Conservation (phyloP, 2,329 filamentous ascomycete species). For the Calonectria hawksworthii region DNA sequence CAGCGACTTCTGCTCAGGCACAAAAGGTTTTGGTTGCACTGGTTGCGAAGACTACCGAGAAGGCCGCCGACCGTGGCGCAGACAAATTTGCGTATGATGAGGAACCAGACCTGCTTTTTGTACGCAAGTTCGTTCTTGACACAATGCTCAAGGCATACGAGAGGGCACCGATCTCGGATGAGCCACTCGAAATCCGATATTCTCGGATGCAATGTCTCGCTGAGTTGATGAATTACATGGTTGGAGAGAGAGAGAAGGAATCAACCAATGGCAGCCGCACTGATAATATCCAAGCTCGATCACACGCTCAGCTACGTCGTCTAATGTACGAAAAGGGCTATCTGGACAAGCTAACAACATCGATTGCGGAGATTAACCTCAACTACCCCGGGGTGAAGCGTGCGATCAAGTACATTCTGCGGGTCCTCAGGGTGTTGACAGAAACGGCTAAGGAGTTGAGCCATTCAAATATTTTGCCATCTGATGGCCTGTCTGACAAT, state of each 20-base stretch:
- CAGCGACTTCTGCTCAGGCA: constrained; percentile 87
- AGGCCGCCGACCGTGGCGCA: constrained; percentile 68
- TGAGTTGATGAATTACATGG: constrained; percentile 93
- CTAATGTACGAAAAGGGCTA: constrained; percentile 99
- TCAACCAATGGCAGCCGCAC: constrained; percentile 59
- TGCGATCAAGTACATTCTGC: constrained; percentile 95
- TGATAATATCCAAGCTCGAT: constrained; percentile 61
- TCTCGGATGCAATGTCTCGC: constrained; percentile 88
- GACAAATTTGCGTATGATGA: constrained; percentile 78
- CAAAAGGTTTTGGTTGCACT: constrained; percentile 89
- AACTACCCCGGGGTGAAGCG: constrained; percentile 95
- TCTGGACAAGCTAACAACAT: constrained; percentile 87
- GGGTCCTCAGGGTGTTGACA: constrained; percentile 88
- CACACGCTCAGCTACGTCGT: constrained; percentile 87
- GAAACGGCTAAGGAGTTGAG: constrained; percentile 90
- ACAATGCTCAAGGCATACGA: constrained; percentile 94
- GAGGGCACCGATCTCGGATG: constrained; percentile 83
- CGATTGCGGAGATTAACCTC: constrained; percentile 95
- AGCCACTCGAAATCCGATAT: constrained; percentile 88
- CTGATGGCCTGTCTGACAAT: constrained; percentile 72
- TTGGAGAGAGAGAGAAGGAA: constrained; percentile 82
- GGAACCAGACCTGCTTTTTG: constrained; percentile 88
- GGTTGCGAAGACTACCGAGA: constrained; percentile 89
- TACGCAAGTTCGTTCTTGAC: constrained; percentile 94
- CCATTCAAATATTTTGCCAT: constrained; percentile 81